A percentile compares a stretch with the other conserved stretches of the same genome.
Evolutionary conservation across 148 eudicot genomes (phyloP).

Genomic region (Gaultheria prostrata): DNA sequence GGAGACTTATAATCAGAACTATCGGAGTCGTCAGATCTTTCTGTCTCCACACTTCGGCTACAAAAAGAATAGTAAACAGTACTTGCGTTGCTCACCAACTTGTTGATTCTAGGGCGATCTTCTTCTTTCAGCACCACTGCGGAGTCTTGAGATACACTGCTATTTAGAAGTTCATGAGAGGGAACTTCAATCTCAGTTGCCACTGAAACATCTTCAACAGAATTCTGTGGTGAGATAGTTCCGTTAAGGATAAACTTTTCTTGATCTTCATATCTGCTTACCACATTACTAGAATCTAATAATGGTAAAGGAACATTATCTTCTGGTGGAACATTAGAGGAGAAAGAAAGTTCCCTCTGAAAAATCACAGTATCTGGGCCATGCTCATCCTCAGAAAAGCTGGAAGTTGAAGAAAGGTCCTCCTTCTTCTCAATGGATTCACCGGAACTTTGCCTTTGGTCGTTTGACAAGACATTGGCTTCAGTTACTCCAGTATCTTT

Average conservation of each 20-base stretch:
- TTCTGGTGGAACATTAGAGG: constrained; percentile 25
- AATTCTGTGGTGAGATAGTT: constrained; percentile 25
- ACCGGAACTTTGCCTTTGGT: constrained; percentile 25
- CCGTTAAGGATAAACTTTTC: constrained; percentile 28
- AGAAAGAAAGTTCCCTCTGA: constrained; percentile 21
- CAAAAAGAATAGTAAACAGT: constrained; percentile 32
- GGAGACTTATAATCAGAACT: constrained; percentile 31
- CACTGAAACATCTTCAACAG: constrained; percentile 28
- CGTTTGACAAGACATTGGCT: constrained; percentile 23
- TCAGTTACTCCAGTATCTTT: constrained; percentile 24
- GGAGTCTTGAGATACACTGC: constrained; percentile 32
- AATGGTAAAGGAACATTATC: constrained; percentile 24
- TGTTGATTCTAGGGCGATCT: constrained; percentile 29
- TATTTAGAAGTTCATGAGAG: constrained; percentile 25
- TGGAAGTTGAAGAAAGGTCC: constrained; percentile 40
- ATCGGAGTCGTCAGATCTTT: constrained; percentile 43
- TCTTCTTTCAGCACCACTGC: constrained; percentile 33
- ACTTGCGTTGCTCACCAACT: constrained; percentile 37
- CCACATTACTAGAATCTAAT: constrained; percentile 25
- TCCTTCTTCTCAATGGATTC: constrained; percentile 31
- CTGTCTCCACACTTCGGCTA: constrained; percentile 27
- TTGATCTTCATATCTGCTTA: constrained; percentile 24
- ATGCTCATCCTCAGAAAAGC: constrained; percentile 38
- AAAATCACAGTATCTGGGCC: constrained; percentile 26
- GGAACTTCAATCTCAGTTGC: constrained; percentile 49